These are phyloP conservation scores for Neurospora sp. DNA, from an alignment of 495 filamentous ascomycete genomes.

Conservation along the genomic window DNA sequence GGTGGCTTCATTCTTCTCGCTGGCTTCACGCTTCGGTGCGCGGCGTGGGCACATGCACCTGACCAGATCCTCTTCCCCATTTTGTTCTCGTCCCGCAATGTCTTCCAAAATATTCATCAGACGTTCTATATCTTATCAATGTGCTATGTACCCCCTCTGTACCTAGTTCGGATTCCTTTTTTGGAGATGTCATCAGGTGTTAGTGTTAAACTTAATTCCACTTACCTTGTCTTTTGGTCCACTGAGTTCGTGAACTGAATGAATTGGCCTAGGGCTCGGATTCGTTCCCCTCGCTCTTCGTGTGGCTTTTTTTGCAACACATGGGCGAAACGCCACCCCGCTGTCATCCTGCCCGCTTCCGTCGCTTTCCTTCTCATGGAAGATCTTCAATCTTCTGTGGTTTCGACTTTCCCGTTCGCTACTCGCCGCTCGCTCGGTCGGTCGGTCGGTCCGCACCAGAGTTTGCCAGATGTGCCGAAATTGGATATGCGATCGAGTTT, in stretches of 20 bases:
- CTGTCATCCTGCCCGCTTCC: background rate
- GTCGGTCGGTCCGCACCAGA: background rate
- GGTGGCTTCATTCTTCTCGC: background rate
- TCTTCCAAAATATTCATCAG: background rate
- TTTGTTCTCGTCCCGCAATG: background rate
- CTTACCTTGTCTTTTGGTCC: background rate
- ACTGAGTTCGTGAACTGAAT: background rate
- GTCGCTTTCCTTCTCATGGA: background rate
- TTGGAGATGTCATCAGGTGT: background rate
- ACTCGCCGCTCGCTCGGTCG: background rate
- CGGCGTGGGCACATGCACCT: background rate
- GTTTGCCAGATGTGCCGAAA: background rate
- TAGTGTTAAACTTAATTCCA: background rate
- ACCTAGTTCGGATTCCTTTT: background rate
- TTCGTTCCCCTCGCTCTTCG: background rate
- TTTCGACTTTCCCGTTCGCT: background rate
- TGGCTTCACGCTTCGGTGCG: background rate
- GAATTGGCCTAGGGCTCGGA: background rate
- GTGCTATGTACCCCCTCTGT: background rate
- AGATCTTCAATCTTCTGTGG: background rate
- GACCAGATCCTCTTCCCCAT: background rate
- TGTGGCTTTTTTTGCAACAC: background rate
- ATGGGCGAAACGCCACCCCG: background rate
- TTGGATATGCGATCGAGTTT: background rate
- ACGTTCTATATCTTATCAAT: background rate